Conservation (phyloP, 352 stramenopile species). For the Globisporangium echinulatum region DNA sequence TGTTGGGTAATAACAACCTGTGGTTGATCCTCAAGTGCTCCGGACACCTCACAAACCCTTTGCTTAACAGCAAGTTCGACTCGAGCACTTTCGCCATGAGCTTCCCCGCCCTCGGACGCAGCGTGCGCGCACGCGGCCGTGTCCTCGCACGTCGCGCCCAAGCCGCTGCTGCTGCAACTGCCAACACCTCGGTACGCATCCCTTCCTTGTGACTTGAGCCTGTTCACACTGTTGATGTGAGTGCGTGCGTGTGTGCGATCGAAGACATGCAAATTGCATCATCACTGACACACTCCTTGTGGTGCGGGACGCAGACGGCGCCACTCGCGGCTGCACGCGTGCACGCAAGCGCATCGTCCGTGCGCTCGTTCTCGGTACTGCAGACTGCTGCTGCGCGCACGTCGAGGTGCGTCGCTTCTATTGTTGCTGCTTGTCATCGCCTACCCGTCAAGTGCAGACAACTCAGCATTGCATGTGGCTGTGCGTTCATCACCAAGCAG, state of each 20-base stretch:
- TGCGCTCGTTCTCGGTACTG: conserved; percentile 21
- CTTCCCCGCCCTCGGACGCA: conserved; percentile 18
- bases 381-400: conserved; percentile 13
- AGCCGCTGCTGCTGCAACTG: conserved; percentile 1
- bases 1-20: not conserved
- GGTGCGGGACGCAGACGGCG: not conserved
- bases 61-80: not conserved
- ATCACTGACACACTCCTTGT: not conserved
- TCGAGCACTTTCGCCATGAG: not conserved
- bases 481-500: conserved; percentile 5
- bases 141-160: conserved; percentile 16
- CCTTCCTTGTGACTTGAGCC: too few relatives aligned
- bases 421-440: too few relatives aligned
- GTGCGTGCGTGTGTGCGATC: too few relatives aligned
- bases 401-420: conserved; percentile 4
- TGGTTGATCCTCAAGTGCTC: not conserved
- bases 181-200: conserved; percentile 11
- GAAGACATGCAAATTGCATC: not conserved
- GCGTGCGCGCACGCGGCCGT: conserved; percentile 25
- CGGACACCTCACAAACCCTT: not conserved
- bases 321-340: conserved; percentile 9
- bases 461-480: not conserved
- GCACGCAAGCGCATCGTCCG: conserved; percentile 4
- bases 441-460: not conserved
- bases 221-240: too few relatives aligned